A percentile compares a stretch with the other conserved stretches of the same genome.
Conservation (phyloP, 257 asterid species). For the Gentiana dahurica region DNA sequence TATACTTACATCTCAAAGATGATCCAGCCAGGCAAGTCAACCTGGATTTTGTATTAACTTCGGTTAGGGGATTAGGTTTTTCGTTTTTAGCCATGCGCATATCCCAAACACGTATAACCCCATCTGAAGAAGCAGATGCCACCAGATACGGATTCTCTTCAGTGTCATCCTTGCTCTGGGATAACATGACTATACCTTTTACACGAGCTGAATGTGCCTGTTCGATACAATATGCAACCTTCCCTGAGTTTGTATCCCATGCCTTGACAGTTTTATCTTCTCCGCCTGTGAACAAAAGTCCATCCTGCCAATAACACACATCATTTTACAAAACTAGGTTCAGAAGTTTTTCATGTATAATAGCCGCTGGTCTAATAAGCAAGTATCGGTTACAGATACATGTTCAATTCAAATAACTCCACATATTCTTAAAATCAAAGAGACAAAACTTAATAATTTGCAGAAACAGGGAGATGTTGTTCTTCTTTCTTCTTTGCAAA, state of each 20-base stretch:
- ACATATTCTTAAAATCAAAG: too few relatives aligned
- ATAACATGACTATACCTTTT: constrained; percentile 74
- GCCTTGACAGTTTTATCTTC: constrained; percentile 73
- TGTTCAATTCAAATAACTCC: too few relatives aligned
- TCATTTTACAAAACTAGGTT: too few relatives aligned
- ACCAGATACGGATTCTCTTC: constrained; percentile 54
- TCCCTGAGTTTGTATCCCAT: constrained; percentile 77
- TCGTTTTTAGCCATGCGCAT: constrained; percentile 47
- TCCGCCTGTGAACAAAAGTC: constrained; percentile 81
- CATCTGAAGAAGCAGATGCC: constrained; percentile 97
- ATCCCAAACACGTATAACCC: constrained; percentile 89
- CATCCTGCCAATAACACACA: constrained; percentile 36
- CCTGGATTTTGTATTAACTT: constrained; percentile 77
- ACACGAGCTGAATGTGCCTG: constrained; percentile 84
- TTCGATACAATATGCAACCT: constrained; percentile 54
- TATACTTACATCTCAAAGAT: constrained; percentile 54
- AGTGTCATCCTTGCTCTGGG: constrained; percentile 28
- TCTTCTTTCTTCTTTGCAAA: too few relatives aligned
- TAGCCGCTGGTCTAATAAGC: too few relatives aligned
- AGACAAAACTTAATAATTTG: too few relatives aligned
- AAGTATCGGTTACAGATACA: too few relatives aligned
- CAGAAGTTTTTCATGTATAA: too few relatives aligned
- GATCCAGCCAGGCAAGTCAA: constrained; percentile 98
- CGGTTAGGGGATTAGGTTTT: constrained; percentile 49
- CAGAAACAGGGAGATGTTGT: too few relatives aligned